Base-by-base conservation (phyloP, 2,329 filamentous ascomycete genomes). In the Trichoderma koningiopsis region DNA sequence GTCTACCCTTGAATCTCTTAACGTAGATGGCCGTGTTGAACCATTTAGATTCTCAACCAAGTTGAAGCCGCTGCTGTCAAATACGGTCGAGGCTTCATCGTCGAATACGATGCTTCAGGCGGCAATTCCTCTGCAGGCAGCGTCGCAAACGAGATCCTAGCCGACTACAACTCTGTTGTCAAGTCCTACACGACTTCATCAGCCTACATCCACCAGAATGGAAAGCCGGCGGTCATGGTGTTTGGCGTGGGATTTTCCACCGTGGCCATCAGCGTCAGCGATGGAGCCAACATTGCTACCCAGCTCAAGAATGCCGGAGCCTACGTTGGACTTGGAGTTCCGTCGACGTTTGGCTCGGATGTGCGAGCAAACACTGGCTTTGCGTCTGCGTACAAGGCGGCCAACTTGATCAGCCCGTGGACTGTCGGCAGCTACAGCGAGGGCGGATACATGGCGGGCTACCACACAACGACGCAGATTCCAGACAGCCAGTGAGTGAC, bases 101-200 rank as follows among this genome's bases (percentile, higher is more conserved):
- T 68, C 14, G 66, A 68, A 24, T 68, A 68, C n/a, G 66, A 68
- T 58, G 66, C 55, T 10, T 68, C 66, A 1, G 66, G 66, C 7
- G 66, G 66, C 24, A 62, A 68, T 35, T 62, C 57, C 24, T 52
- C 66, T n/a, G 16, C 57, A n/a, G 35, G 24, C 57, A 68, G 66
- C 29, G 57, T 62, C 22, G 66, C 66, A 24, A 31, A 35, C n/a
- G 2, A 8, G 4, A 58, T 68, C 22, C 49, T 68, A 3, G 66
- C 66, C 49, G 66, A 68, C 57, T 68, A 68, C 66, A 68, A 68
- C 66, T 47, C 47, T n/a, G 53, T 55, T 11, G 40, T 68, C 24
- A 68, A 68, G 35, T 35, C 47, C 4, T 68, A 55, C 66, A 68
- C 66, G 2, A 61, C 57, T 2, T 68, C 66, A n/a, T 47, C 66